Evolutionary conservation across 371 early-diverging fungal genomes (phyloP), one percentile per base, ranked within the genome.

Genomic region (Entomophthora muscae): DNA sequence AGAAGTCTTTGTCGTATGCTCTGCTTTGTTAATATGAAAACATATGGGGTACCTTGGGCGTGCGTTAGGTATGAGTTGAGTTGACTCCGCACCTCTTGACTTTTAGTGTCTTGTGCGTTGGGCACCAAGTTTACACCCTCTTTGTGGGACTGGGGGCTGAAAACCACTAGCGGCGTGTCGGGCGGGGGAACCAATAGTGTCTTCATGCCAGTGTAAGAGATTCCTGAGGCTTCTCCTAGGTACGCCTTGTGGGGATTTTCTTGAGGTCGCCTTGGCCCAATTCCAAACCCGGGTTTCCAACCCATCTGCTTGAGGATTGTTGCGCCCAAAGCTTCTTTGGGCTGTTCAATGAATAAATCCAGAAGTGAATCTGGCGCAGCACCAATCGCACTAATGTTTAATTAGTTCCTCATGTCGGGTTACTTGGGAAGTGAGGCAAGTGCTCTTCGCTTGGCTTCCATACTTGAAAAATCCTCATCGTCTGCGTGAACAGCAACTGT

Each of bases 241-340:
- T 55, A 55, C 28, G 55, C 5, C 5, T 26, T 30, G 13, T 58
- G 23, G 23, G 30, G 30, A 17, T 27, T 27, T 3, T 2, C 78
- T 72, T 29, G 78, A 63, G 24, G 77, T 52, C 42, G 69, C 7
- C 86, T 78, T 10, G 88, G 83, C 0, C 90, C 92, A 62, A 89
- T 81, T 1, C 88, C 89, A 67, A 90, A 89, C 5, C 90, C 90
- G 53, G 86, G 84, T 52, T 84, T 75, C 89, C 90, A 90, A 24
- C 90, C 90, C 86, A 90, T 85, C 60, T 77, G 75, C 52, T 82
- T 76, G 53, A 91, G 67, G 1, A 91, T 68, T 54, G 77, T 75
- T 21, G 74, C 64, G 21, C 85, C 82, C 63, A 78, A 61, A 1
- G 81, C 74, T 26, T 83, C 82, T n/a, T 75, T 75, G 2, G 81